Conservation (phyloP, 495 filamentous ascomycete species). For the Mycothermus thermophilus region DNA sequence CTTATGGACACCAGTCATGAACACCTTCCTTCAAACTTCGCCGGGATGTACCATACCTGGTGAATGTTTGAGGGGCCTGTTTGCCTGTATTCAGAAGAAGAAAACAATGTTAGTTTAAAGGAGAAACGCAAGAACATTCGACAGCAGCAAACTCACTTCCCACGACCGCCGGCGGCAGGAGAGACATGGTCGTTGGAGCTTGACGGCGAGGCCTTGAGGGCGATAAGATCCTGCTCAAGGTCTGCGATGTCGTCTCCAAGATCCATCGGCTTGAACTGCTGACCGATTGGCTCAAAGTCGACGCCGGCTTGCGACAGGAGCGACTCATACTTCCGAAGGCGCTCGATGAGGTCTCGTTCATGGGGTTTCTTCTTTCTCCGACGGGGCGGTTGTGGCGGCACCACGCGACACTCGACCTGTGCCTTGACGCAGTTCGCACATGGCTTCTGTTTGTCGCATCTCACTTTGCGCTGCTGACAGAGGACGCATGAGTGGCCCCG, state of each 20-base stretch:
- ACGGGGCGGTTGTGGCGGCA: conserved; percentile 43
- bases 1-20: too few relatives aligned
- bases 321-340: conserved; percentile 41
- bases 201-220: conserved; percentile 25
- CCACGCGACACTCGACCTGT: conserved; percentile 43
- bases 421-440: conserved; percentile 54
- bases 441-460: conserved; percentile 50
- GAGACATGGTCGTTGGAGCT: conserved; percentile 20
- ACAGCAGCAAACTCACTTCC: conserved; percentile 25
- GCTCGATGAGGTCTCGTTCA: conserved; percentile 37
- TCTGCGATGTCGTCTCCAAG: conserved; percentile 35
- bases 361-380: conserved; percentile 44
- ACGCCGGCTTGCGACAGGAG: conserved; percentile 39
- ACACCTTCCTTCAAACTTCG: too few relatives aligned
- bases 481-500: conserved; percentile 47
- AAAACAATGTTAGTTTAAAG: too few relatives aligned
- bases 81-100: too few relatives aligned
- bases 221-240: conserved; percentile 33
- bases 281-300: conserved; percentile 29
- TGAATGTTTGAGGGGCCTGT: too few relatives aligned
- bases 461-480: conserved; percentile 54
- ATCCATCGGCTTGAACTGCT: conserved; percentile 29
- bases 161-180: conserved; percentile 13
- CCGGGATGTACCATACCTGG: too few relatives aligned
- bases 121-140: too few relatives aligned